Evolutionary conservation across 75 land plant species (phyloP).

Genomic region (Isoetes taiwanensis): DNA sequence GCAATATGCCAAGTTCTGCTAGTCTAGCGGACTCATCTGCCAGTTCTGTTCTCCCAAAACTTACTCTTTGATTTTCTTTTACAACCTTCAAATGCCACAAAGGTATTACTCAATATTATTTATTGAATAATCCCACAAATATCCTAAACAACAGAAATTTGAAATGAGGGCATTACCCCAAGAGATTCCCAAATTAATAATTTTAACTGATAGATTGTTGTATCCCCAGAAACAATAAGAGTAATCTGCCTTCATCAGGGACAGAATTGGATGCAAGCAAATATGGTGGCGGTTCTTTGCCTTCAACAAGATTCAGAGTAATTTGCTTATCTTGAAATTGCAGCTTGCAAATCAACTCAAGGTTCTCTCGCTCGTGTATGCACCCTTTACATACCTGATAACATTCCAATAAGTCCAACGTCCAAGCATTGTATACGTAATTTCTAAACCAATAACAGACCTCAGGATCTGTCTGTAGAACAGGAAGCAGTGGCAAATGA

Average conservation of each 20-base stretch:
- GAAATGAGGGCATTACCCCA: too few species aligned
- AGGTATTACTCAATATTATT: too few species aligned
- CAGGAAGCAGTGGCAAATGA: too few species aligned
- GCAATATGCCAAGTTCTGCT: constrained; percentile 74
- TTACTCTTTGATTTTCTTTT: constrained; percentile 80
- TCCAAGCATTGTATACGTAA: too few species aligned
- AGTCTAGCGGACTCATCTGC: constrained; percentile 56
- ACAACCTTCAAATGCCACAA: constrained; percentile 59
- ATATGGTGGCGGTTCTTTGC: constrained; percentile 83
- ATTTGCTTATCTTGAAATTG: constrained; percentile 66
- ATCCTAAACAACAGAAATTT: too few species aligned
- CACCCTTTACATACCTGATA: constrained; percentile 87
- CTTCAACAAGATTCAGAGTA: constrained; percentile 51
- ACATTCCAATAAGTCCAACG: too few species aligned
- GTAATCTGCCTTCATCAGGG: constrained; percentile 36
- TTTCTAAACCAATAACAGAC: too few species aligned
- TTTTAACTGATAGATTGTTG: constrained; percentile 84
- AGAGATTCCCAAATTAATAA: constrained; percentile 93
- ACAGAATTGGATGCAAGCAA: constrained; percentile 44
- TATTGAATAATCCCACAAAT: too few species aligned
- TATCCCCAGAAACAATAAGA: constrained; percentile 78
- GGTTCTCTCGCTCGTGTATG: constrained; percentile 85
- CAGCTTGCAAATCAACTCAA: constrained; percentile 63
- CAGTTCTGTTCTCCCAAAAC: constrained; percentile 49
- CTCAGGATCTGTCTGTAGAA: too few species aligned